A percentile compares a stretch with the other conserved stretches of the same genome.
Evolutionary conservation across 768 basidiomycete genomes (phyloP).

Genomic region (Boletus barrowsii): DNA sequence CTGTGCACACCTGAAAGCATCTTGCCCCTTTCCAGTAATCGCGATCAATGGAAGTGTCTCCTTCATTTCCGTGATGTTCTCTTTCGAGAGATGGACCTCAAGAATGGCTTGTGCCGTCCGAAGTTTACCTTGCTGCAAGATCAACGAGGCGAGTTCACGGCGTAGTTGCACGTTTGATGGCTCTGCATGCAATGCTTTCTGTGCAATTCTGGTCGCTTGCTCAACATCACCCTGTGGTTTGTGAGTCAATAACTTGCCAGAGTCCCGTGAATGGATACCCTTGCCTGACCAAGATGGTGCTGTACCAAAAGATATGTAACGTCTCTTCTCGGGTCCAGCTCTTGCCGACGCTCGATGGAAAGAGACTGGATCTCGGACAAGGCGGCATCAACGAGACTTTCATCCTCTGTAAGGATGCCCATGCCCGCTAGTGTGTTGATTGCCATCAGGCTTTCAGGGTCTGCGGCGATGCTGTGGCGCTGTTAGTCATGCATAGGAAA

Average conservation of each 20-base stretch:
- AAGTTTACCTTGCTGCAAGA: slow-evolving; percentile 46
- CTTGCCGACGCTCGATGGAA: slow-evolving; percentile 59
- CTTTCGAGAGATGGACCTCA: slow-evolving; percentile 26
- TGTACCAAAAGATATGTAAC: slow-evolving; percentile 70
- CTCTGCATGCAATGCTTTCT: slow-evolving; percentile 55
- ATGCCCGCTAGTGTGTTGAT: slow-evolving; percentile 87
- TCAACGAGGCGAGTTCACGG: slow-evolving; percentile 52
- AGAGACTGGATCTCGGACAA: slow-evolving; percentile 75
- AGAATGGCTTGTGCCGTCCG: slow-evolving; percentile 48
- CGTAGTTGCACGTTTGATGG: slow-evolving; percentile 51
- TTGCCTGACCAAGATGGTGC: slow-evolving; percentile 71
- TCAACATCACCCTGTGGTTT: slow-evolving; percentile 42
- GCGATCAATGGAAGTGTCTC: slow-evolving; percentile 50
- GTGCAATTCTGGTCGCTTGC: slow-evolving; percentile 51
- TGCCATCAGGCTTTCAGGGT: slow-evolving; percentile 76
- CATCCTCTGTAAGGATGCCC: slow-evolving; percentile 79
- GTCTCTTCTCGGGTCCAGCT: slow-evolving; percentile 67
- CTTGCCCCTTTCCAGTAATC: slow-evolving; percentile 37
- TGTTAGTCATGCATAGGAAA: slow-evolving; percentile 14
- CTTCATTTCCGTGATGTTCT: slow-evolving; percentile 36
- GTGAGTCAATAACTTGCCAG: background rate
- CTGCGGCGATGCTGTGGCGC: slow-evolving; percentile 60
- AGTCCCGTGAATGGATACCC: slow-evolving; percentile 5
- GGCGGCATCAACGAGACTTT: slow-evolving; percentile 79
- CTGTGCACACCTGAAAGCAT: slow-evolving; percentile 48